Conservation (phyloP, 371 early-diverging fungal species). For the Mucor indicus region DNA sequence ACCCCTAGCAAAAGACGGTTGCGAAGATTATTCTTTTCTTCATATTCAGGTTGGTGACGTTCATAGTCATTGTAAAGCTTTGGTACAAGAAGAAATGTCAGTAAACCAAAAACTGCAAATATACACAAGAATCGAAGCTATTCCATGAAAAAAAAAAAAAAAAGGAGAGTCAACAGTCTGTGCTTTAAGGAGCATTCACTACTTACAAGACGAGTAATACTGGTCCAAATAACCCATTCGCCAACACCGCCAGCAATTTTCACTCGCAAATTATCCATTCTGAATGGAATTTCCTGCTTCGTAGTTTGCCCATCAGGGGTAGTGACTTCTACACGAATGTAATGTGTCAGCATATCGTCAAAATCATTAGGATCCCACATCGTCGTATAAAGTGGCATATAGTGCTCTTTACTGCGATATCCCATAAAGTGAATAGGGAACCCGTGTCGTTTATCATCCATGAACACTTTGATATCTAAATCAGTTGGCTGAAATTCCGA, state of each 20-base stretch:
- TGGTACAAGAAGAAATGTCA: slow-evolving; percentile 26
- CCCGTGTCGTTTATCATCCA: slow-evolving; percentile 42
- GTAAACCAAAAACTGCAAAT: slow-evolving; percentile 18
- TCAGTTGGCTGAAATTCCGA: slow-evolving; percentile 31
- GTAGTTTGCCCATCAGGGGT: slow-evolving; percentile 54
- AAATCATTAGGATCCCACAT: slow-evolving; percentile 70
- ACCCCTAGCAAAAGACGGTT: slow-evolving; percentile 22
- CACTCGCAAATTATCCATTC: slow-evolving; percentile 60
- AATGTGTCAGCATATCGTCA: slow-evolving; percentile 64
- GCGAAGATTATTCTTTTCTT: neutral
- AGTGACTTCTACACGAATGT: slow-evolving; percentile 53
- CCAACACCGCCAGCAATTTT: slow-evolving; percentile 67
- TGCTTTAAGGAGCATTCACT: neutral
- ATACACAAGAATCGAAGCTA: slow-evolving; percentile 28
- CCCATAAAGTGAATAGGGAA: slow-evolving; percentile 41
- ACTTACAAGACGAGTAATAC: slow-evolving; percentile 49
- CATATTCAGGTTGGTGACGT: neutral
- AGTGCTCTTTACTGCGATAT: slow-evolving; percentile 19
- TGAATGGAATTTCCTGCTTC: slow-evolving; percentile 45
- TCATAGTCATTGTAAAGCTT: slow-evolving; percentile 31
- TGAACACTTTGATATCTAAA: slow-evolving; percentile 52
- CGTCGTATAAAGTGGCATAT: slow-evolving; percentile 67
- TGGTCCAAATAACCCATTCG: slow-evolving; percentile 70
- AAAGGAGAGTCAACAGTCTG: too few species aligned
- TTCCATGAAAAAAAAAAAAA: neutral